Conservation (phyloP, 2,329 filamentous ascomycete genomes). For the Talaromyces funiculosus region DNA sequence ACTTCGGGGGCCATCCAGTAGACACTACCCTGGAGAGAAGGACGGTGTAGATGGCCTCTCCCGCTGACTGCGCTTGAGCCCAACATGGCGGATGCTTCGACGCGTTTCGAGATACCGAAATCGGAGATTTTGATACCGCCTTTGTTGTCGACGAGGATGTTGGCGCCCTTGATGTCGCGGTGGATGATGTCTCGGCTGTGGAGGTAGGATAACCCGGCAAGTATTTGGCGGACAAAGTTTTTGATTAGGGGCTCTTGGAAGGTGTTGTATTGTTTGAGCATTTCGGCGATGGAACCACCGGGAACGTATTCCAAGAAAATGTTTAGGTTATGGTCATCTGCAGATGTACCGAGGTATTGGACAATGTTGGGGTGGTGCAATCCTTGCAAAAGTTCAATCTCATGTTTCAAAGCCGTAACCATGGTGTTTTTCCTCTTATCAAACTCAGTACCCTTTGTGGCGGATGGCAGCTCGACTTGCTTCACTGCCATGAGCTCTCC, state of each 20-base stretch:
- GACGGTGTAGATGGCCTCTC: constrained; percentile 45
- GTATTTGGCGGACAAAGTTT: constrained; percentile 94
- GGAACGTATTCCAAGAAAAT: constrained; percentile 99
- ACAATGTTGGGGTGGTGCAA: constrained; percentile 96
- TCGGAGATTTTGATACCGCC: constrained; percentile 98
- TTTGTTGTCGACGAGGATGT: constrained; percentile 98
- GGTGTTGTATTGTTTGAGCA: constrained; percentile 97
- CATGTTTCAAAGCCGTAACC: constrained; percentile 94
- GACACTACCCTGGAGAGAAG: constrained; percentile 89
- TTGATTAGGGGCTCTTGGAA: constrained; percentile 88
- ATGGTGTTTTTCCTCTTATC: constrained; percentile 95
- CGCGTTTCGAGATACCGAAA: constrained; percentile 97
- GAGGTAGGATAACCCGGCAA: constrained; percentile 86
- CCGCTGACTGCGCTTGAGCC: constrained; percentile 33
- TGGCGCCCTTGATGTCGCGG: constrained; percentile 97
- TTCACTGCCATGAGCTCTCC: constrained; percentile 97
- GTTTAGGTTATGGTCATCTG: constrained; percentile 85
- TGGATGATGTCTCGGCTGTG: constrained; percentile 96
- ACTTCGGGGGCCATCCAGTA: constrained; percentile 99
- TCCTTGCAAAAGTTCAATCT: constrained; percentile 89
- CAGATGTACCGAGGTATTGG: constrained; percentile 93
- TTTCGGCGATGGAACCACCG: constrained; percentile 93
- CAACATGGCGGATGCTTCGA: constrained; percentile 83
- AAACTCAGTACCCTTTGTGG: constrained; percentile 67
- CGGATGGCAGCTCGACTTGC: constrained; percentile 87